Percentiles rank a stretch among this genome's conserved stretches.
phyloP scores from a whole-genome alignment of 1,284 basidiomycete species.

The Vanrija pseudolonga region DNA sequence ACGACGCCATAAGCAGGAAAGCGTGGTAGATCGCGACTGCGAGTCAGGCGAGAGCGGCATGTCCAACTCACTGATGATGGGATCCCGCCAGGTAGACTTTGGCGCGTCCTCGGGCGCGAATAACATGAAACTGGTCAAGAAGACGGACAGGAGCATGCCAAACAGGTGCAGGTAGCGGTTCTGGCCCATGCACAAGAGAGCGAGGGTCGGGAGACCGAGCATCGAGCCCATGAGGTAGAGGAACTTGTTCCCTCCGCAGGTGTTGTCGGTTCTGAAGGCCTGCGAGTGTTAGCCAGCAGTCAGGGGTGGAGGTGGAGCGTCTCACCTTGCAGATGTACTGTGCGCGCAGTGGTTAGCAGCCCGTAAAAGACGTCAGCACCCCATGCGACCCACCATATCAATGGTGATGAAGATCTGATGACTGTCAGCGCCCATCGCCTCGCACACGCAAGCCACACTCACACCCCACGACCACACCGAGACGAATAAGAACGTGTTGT shows the following conservation, averaged over 20 bases:
- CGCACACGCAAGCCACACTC: not conserved
- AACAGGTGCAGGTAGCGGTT: slow-evolving; percentile 60
- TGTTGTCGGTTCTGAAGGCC: no score
- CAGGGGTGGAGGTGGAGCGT: no score
- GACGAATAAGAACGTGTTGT: not conserved
- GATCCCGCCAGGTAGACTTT: slow-evolving; percentile 50
- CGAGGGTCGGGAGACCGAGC: slow-evolving; percentile 65
- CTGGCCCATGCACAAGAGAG: slow-evolving; percentile 68
- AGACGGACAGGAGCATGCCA: no score
- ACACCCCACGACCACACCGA: slow-evolving; percentile 18
- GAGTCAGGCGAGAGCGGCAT: not conserved
- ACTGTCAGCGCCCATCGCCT: not conserved
- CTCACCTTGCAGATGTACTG: no score
- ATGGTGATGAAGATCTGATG: slow-evolving; percentile 24
- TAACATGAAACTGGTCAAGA: no score
- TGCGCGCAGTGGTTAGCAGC: not conserved
- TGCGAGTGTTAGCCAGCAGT: no score
- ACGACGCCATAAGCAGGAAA: slow-evolving; percentile 45
- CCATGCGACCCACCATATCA: slow-evolving; percentile 26
- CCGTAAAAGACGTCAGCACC: not conserved
- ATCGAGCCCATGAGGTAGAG: slow-evolving; percentile 1
- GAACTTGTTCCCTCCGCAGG: no score
- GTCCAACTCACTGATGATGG: slow-evolving; percentile 38
- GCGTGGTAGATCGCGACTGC: slow-evolving; percentile 41
- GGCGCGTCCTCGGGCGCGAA: slow-evolving; percentile 13